Conservation (phyloP, 176 grass and related monocot species). For the Aechmea fasciata region DNA sequence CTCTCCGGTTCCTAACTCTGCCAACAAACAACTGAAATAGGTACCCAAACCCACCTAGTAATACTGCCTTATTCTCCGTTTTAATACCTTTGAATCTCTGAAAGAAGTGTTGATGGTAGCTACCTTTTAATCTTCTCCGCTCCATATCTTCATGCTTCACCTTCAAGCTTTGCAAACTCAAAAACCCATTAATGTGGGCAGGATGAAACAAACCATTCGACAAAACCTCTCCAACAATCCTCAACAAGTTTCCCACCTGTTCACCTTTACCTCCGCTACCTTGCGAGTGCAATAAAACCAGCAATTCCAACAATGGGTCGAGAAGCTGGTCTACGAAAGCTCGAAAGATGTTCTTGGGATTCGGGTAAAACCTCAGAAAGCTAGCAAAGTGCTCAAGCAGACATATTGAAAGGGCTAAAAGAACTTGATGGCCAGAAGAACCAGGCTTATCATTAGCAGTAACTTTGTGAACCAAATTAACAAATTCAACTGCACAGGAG, state of each 20-base stretch:
- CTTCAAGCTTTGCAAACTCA: slow-evolving; percentile 54
- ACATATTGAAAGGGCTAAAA: slow-evolving; percentile 42
- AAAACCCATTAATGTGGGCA: slow-evolving; percentile 75
- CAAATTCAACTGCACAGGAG: slow-evolving; percentile 51
- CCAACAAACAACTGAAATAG: slow-evolving; percentile 64
- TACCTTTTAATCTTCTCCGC: slow-evolving; percentile 49
- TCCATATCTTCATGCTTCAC: slow-evolving; percentile 28
- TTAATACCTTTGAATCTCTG: slow-evolving; percentile 60
- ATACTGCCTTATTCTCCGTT: slow-evolving; percentile 77
- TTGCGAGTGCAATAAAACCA: slow-evolving; percentile 78
- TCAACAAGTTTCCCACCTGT: slow-evolving; percentile 32
- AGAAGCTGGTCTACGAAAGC: slow-evolving; percentile 72
- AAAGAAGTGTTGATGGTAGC: slow-evolving; percentile 89
- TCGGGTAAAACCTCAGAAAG: slow-evolving; percentile 72
- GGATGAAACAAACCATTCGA: slow-evolving; percentile 80
- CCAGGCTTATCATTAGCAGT: slow-evolving; percentile 28
- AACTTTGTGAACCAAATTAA: slow-evolving; percentile 62
- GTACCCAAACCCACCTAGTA: slow-evolving; percentile 75
- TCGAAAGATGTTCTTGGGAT: slow-evolving; percentile 86
- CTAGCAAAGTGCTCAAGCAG: slow-evolving; percentile 65
- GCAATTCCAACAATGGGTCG: slow-evolving; percentile 55
- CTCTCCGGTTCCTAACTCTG: slow-evolving; percentile 45
- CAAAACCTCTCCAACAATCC: slow-evolving; percentile 68
- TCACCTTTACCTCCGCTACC: slow-evolving; percentile 29
- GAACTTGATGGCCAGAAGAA: slow-evolving; percentile 21